phyloP scores from a whole-genome alignment of 768 basidiomycete species.

The Dioszegia crocea region DNA sequence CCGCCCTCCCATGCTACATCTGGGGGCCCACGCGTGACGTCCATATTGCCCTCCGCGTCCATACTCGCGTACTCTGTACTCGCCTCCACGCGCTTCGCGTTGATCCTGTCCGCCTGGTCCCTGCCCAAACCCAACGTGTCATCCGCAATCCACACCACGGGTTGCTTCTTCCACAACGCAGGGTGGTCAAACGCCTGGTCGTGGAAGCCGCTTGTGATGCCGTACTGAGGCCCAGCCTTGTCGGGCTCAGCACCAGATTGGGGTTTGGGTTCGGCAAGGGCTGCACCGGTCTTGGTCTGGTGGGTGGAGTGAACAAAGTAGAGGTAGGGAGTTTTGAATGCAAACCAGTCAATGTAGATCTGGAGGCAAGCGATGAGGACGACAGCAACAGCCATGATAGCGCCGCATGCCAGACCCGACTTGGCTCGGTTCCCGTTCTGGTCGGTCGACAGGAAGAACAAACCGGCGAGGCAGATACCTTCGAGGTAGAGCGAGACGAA shows the following conservation, averaged over 20 bases:
- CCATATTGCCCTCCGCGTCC: slow-evolving; percentile 40
- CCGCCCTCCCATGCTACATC: slow-evolving; percentile 49
- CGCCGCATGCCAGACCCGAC: slow-evolving; percentile 47
- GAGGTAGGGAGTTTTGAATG: slow-evolving; percentile 32
- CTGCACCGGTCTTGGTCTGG: slow-evolving; percentile 11
- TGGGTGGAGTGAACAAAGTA: slow-evolving; percentile 35
- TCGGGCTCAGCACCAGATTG: slow-evolving; percentile 20
- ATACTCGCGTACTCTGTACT: slow-evolving; percentile 44
- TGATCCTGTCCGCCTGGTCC: slow-evolving; percentile 44
- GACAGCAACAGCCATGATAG: slow-evolving; percentile 46
- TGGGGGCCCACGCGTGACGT: slow-evolving; percentile 42
- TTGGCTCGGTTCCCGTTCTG: slow-evolving; percentile 30
- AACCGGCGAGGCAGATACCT: slow-evolving; percentile 47
- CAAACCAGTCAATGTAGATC: slow-evolving; percentile 43
- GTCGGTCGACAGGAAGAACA: slow-evolving; percentile 50
- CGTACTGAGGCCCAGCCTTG: slow-evolving; percentile 38
- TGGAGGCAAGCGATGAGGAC: slow-evolving; percentile 42
- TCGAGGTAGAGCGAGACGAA: slow-evolving; percentile 50
- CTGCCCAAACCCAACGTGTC: slow-evolving; percentile 47
- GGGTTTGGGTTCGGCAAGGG: neutral
- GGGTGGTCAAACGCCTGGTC: slow-evolving; percentile 50
- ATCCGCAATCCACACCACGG: slow-evolving; percentile 48
- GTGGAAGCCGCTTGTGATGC: slow-evolving; percentile 47
- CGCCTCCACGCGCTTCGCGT: slow-evolving; percentile 39
- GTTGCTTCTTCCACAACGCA: slow-evolving; percentile 50